These are phyloP conservation scores for Globisporangium carolinianum DNA, from an alignment of 352 stramenopile species.

Conservation along the genomic window DNA sequence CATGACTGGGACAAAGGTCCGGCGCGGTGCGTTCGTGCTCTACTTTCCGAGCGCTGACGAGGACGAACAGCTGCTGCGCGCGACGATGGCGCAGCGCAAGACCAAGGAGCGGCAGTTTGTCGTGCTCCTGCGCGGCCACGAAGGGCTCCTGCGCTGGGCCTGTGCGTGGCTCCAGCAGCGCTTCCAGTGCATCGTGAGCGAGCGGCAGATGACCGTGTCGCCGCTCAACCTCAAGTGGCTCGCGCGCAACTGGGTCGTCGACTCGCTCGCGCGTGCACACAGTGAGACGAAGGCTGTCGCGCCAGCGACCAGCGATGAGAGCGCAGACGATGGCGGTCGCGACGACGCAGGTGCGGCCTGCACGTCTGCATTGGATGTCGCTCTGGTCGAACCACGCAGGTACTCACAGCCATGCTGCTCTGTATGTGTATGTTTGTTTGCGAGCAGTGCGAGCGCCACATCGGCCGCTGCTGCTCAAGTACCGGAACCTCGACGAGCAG, in stretches of 20 bases:
- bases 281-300: neutral
- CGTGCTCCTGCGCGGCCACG: slow-evolving; percentile 48
- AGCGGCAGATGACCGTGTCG: slow-evolving; percentile 37
- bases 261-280: slow-evolving; percentile 25
- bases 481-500: slow-evolving; percentile 30
- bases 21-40: slow-evolving; percentile 44
- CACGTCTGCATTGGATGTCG: neutral
- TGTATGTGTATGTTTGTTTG: neutral
- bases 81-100: slow-evolving; percentile 18
- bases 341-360: neutral
- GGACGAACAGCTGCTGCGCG: slow-evolving; percentile 10
- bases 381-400: neutral
- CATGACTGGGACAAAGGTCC: neutral
- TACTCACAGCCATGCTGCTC: neutral
- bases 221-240: slow-evolving; percentile 45
- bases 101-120: slow-evolving; percentile 43
- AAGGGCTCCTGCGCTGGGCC: slow-evolving; percentile 40
- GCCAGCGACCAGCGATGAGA: neutral
- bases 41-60: slow-evolving; percentile 45
- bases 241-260: slow-evolving; percentile 36
- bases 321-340: neutral
- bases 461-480: slow-evolving; percentile 39
- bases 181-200: slow-evolving; percentile 65
- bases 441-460: neutral
- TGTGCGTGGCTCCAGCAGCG: slow-evolving; percentile 63